phyloP scores from a whole-genome alignment of 2,329 filamentous ascomycete species.

The Xylaria arbuscula region DNA sequence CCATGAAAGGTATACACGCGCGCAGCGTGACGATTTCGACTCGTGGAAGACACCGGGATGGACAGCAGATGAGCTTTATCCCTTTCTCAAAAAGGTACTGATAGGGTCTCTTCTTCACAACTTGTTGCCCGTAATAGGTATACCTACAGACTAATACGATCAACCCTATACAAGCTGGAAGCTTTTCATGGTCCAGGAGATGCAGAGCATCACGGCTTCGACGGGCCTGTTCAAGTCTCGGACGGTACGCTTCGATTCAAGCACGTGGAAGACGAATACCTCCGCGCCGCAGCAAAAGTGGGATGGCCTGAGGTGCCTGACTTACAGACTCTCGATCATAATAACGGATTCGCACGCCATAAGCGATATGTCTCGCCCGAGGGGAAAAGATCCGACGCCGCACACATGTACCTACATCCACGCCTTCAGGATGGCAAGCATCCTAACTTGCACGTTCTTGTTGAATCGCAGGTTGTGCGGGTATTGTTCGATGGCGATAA shows the following conservation, averaged over 20 bases:
- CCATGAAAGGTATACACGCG: slow-evolving; percentile 47
- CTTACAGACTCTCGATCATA: slow-evolving; percentile 58
- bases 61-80: slow-evolving; percentile 54
- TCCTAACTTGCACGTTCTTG: slow-evolving; percentile 49
- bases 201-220: slow-evolving; percentile 58
- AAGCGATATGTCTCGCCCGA: slow-evolving; percentile 44
- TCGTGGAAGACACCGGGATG: slow-evolving; percentile 49
- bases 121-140: not conserved
- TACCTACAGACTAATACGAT: slow-evolving; percentile 11
- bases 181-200: slow-evolving; percentile 52
- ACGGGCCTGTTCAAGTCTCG: slow-evolving; percentile 62
- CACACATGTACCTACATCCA: slow-evolving; percentile 47
- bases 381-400: slow-evolving; percentile 47
- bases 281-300: slow-evolving; percentile 57
- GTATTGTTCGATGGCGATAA: slow-evolving; percentile 65
- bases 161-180: slow-evolving; percentile 41
- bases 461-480: slow-evolving; percentile 53
- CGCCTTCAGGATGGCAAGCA: slow-evolving; percentile 46
- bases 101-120: not conserved
- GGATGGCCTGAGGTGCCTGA: slow-evolving; percentile 63
- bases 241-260: slow-evolving; percentile 57
- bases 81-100: slow-evolving; percentile 62
- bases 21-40: slow-evolving; percentile 51
- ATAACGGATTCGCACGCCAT: slow-evolving; percentile 50
- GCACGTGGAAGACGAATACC: slow-evolving; percentile 57